phyloP scores from a whole-genome alignment of 2,329 filamentous ascomycete genomes.

The Monilinia polystroma region DNA sequence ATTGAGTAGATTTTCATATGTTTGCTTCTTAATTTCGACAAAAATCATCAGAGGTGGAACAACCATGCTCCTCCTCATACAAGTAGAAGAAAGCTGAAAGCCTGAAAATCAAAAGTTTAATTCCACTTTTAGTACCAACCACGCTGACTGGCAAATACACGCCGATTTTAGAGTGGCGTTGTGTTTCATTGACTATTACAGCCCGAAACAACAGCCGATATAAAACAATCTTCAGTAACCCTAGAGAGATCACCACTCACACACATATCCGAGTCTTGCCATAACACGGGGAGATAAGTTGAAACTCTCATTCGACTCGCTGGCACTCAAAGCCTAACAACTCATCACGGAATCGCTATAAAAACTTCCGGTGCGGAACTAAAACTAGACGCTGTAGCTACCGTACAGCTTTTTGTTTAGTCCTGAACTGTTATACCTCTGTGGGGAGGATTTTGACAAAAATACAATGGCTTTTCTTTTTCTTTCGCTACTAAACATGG shows the following conservation, averaged over 20 bases:
- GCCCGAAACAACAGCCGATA: too few relatives aligned
- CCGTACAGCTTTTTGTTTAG: not conserved
- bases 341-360: conserved; percentile 13
- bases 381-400: not conserved
- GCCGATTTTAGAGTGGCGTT: not conserved
- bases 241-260: not conserved
- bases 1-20: conserved; percentile 9
- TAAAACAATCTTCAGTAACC: not conserved
- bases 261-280: conserved; percentile 1
- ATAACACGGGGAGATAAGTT: not conserved
- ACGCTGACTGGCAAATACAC: not conserved
- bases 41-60: not conserved
- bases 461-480: not conserved
- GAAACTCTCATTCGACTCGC: not conserved
- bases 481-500: conserved; percentile 2
- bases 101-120: not conserved
- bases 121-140: not conserved
- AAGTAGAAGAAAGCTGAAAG: not conserved
- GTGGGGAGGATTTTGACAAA: not conserved
- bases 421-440: not conserved
- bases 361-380: conserved; percentile 2
- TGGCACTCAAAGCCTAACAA: conserved; percentile 6
- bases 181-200: not conserved
- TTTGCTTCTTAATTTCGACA: not conserved
- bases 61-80: not conserved